A percentile compares a stretch with the other conserved stretches of the same genome.
Conservation (phyloP, 1,139 yeast genomes). For the Saccharomyces hybrid region DNA sequence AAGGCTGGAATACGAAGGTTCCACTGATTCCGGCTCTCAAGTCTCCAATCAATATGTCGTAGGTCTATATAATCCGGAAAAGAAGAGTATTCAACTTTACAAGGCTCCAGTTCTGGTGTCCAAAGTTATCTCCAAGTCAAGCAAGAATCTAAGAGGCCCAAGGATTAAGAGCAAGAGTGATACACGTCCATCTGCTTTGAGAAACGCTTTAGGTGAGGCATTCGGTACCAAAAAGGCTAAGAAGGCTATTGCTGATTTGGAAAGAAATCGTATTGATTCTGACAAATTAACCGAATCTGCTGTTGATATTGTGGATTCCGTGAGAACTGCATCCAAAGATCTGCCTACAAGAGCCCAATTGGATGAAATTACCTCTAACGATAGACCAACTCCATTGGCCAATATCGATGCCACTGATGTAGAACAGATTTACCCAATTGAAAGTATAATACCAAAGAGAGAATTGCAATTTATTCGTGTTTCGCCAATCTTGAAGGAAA, state of each 20-base stretch:
- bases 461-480: constrained; percentile 64
- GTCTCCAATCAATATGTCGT: constrained; percentile 47
- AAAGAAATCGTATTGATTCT: constrained; percentile 79
- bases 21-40: constrained; percentile 30
- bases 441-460: constrained; percentile 57
- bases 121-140: constrained; percentile 47
- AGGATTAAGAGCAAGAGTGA: constrained; percentile 47
- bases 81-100: constrained; percentile 52
- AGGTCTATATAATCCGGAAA: constrained; percentile 62
- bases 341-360: constrained; percentile 62
- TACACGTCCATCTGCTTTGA: constrained; percentile 48
- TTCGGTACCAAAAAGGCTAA: constrained; percentile 97
- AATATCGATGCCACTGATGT: constrained; percentile 69
- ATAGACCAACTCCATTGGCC: constrained; percentile 79
- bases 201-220: constrained; percentile 85
- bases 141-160: constrained; percentile 51
- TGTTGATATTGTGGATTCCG: constrained; percentile 73
- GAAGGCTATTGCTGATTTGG: constrained; percentile 74
- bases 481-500: constrained; percentile 45
- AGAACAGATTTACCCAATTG: constrained; percentile 73
- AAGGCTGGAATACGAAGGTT: constrained; percentile 66
- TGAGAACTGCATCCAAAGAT: constrained; percentile 59
- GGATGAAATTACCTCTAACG: constrained; percentile 43
- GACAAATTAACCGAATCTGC: constrained; percentile 68
- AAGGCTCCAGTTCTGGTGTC: constrained; percentile 52